Conservation (phyloP, 345 rosid genomes). For the Ceriops zippeliana region DNA sequence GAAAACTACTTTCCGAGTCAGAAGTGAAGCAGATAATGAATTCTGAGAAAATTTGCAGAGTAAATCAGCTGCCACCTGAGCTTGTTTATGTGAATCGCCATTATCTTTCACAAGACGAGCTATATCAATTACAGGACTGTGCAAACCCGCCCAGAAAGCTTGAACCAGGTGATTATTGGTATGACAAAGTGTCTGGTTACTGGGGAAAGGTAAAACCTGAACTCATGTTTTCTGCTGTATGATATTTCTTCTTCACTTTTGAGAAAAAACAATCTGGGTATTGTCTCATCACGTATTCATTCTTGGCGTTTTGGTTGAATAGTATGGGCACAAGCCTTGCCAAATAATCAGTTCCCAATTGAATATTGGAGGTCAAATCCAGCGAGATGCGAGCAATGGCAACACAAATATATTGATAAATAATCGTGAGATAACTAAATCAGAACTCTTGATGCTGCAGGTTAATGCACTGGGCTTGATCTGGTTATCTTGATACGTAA, state of each 20-base stretch:
- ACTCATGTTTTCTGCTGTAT: background rate
- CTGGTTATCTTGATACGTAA: slow-evolving; percentile 8
- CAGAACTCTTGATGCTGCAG: slow-evolving; percentile 65
- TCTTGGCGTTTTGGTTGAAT: slow-evolving; percentile 24
- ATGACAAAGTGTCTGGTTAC: slow-evolving; percentile 70
- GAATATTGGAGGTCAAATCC: slow-evolving; percentile 48
- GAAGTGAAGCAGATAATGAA: slow-evolving; percentile 59
- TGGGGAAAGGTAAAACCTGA: slow-evolving; percentile 83
- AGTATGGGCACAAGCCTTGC: slow-evolving; percentile 77
- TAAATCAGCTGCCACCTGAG: slow-evolving; percentile 71
- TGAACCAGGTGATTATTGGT: slow-evolving; percentile 80
- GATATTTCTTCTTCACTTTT: background rate
- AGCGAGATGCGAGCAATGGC: slow-evolving; percentile 62
- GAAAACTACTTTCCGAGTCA: slow-evolving; percentile 39
- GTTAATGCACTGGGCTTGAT: slow-evolving; percentile 31
- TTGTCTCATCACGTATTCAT: slow-evolving; percentile 13
- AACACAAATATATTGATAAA: slow-evolving; percentile 57
- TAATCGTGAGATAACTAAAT: slow-evolving; percentile 58
- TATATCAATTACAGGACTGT: slow-evolving; percentile 52
- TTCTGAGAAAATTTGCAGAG: slow-evolving; percentile 50
- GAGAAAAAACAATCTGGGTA: background rate
- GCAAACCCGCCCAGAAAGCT: slow-evolving; percentile 66
- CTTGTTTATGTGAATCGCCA: slow-evolving; percentile 53
- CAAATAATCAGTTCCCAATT: slow-evolving; percentile 62
- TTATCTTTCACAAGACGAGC: slow-evolving; percentile 45